A percentile compares a stretch with the other conserved stretches of the same genome.
Evolutionary conservation across 257 asterid species (phyloP).

Genomic region (Schizonepeta tenuifolia): DNA sequence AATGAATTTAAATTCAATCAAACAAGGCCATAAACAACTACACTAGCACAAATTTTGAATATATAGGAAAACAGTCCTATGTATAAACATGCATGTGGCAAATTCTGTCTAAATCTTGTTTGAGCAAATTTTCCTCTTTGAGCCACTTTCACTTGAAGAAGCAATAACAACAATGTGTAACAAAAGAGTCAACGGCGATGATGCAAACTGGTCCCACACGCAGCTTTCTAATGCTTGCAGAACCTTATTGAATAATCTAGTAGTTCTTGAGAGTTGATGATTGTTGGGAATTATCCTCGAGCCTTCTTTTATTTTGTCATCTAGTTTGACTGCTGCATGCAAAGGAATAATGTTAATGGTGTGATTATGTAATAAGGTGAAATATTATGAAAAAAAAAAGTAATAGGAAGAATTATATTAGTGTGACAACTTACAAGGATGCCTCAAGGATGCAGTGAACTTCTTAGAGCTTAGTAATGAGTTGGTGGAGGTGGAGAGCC

Average conservation of each 20-base stretch:
- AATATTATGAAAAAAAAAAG: neutral
- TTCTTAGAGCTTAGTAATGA: conserved; percentile 35
- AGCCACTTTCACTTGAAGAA: conserved; percentile 36
- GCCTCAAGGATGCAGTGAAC: conserved; percentile 16
- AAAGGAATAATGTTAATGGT: conserved; percentile 5
- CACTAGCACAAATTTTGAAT: conserved; percentile 18
- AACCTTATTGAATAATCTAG: conserved; percentile 46
- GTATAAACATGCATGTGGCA: neutral
- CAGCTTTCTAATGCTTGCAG: conserved; percentile 26
- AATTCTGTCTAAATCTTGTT: conserved; percentile 28
- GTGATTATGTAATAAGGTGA: neutral
- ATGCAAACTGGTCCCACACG: conserved; percentile 44
- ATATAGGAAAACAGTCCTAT: conserved; percentile 18
- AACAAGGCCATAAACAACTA: conserved; percentile 38
- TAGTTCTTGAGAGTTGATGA: conserved; percentile 15
- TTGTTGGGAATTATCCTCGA: conserved; percentile 16
- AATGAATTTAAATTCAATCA: conserved; percentile 40
- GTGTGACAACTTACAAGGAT: conserved; percentile 42
- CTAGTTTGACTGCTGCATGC: conserved; percentile 46
- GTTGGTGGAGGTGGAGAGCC: conserved; percentile 59
- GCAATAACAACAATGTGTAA: conserved; percentile 32
- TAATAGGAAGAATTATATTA: neutral
- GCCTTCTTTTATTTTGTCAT: conserved; percentile 44
- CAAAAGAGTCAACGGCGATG: conserved; percentile 32
- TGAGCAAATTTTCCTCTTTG: conserved; percentile 12